Percentiles rank a stretch among this genome's conserved stretches.
phyloP scores from a whole-genome alignment of 2,329 filamentous ascomycete genomes.

The Xenoacremonium recifei region DNA sequence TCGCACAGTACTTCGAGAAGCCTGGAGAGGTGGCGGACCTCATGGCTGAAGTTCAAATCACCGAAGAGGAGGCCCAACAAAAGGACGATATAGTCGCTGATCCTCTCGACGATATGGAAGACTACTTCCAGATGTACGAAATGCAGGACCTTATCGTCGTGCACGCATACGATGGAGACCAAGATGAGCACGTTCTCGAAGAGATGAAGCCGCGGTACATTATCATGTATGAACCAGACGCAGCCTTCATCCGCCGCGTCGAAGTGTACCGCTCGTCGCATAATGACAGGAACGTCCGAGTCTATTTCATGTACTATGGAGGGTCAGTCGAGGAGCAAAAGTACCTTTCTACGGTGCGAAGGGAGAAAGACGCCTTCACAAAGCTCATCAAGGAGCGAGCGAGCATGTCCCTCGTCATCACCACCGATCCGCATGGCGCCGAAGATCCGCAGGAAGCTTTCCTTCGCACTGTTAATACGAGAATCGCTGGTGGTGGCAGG shows the following conservation, averaged over 20 bases:
- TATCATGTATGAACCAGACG: constrained; percentile 97
- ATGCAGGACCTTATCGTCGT: constrained; percentile 86
- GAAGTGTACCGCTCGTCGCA: constrained; percentile 97
- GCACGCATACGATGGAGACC: constrained; percentile 92
- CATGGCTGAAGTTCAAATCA: constrained; percentile 80
- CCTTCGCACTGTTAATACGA: constrained; percentile 90
- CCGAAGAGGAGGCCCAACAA: constrained; percentile 70
- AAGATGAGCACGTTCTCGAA: constrained; percentile 94
- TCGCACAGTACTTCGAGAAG: constrained; percentile 78
- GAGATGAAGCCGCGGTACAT: constrained; percentile 92
- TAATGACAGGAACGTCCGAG: constrained; percentile 80
- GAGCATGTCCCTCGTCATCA: constrained; percentile 87
- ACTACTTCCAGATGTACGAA: constrained; percentile 87
- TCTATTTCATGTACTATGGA: constrained; percentile 97
- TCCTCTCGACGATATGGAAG: constrained; percentile 85
- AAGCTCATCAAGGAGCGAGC: constrained; percentile 92
- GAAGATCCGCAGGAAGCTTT: constrained; percentile 90
- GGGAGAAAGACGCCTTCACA: constrained; percentile 95
- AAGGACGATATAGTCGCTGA: constrained; percentile 75
- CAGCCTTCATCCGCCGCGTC: constrained; percentile 88
- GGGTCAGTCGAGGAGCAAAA: constrained; percentile 94
- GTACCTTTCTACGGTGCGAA: constrained; percentile 84
- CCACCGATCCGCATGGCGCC: constrained; percentile 63
- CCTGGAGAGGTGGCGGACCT: constrained; percentile 78
- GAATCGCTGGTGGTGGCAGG: constrained; percentile 89